A percentile compares a stretch with the other conserved stretches of the same genome.
Conservation (phyloP, 2,329 filamentous ascomycete species). For the Diaporthe aspalathi region DNA sequence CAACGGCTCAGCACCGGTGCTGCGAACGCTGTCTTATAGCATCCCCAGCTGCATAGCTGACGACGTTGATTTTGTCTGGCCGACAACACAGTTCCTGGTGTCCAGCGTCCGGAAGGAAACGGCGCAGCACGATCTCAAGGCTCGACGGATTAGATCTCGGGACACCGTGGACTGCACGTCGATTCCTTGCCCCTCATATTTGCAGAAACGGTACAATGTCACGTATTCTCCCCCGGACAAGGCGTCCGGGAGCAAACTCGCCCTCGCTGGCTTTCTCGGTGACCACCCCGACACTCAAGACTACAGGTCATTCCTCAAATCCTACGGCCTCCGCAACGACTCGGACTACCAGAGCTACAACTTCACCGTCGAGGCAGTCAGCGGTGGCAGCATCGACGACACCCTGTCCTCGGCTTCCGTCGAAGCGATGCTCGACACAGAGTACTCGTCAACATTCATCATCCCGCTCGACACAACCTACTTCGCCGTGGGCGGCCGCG, state of each 20-base stretch:
- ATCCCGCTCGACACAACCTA: constrained; percentile 16
- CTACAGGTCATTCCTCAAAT: constrained; percentile 10
- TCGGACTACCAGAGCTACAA: background rate
- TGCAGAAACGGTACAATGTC: constrained; percentile 60
- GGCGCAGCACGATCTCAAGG: constrained; percentile 39
- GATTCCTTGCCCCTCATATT: constrained; percentile 58
- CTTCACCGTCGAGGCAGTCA: constrained; percentile 8
- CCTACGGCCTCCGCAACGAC: constrained; percentile 12
- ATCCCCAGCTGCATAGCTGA: constrained; percentile 65
- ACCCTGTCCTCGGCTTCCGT: constrained; percentile 45
- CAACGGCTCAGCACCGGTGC: constrained; percentile 36
- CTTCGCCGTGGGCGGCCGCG: constrained; percentile 45
- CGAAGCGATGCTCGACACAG: constrained; percentile 6
- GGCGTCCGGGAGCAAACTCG: constrained; percentile 14
- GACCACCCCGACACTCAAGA: constrained; percentile 13
- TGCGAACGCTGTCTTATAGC: constrained; percentile 68
- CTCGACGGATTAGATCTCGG: background rate
- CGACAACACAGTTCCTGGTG: constrained; percentile 67
- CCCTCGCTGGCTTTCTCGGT: constrained; percentile 22
- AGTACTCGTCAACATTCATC: background rate
- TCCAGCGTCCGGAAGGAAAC: constrained; percentile 20
- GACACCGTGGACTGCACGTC: constrained; percentile 47
- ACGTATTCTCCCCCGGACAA: constrained; percentile 20
- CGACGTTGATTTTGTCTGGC: constrained; percentile 72
- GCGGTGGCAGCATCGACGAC: constrained; percentile 3